Conservation (phyloP, 2,329 filamentous ascomycete species). For the Aspergillus sp. region DNA sequence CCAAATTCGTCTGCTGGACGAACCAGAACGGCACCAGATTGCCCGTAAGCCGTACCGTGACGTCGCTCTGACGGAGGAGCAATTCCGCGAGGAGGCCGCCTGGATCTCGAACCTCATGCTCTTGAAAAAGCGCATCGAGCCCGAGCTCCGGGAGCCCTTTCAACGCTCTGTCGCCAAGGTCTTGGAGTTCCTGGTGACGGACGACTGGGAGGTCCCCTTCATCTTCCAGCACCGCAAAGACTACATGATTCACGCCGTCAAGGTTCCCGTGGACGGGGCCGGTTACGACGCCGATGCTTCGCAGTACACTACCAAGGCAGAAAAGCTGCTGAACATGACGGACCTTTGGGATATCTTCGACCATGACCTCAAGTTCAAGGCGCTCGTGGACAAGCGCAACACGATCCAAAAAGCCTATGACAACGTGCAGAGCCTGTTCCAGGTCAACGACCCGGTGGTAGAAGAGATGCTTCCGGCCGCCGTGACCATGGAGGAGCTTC, state of each 20-base stretch:
- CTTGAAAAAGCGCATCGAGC: constrained; percentile 75
- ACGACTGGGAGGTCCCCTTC: constrained; percentile 94
- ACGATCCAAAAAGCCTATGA: constrained; percentile 77
- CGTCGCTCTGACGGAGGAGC: constrained; percentile 74
- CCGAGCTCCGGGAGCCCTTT: constrained; percentile 77
- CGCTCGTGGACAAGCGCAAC: constrained; percentile 87
- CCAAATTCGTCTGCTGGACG: constrained; percentile 79
- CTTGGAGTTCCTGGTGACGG: constrained; percentile 89
- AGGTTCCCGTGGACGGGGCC: constrained; percentile 61
- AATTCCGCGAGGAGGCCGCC: constrained; percentile 82
- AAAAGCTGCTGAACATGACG: constrained; percentile 87
- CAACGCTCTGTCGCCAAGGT: constrained; percentile 87
- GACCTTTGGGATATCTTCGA: constrained; percentile 96
- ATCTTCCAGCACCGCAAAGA: constrained; percentile 98
- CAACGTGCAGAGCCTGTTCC: constrained; percentile 66
- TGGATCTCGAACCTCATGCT: constrained; percentile 93
- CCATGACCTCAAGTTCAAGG: constrained; percentile 90
- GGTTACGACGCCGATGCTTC: constrained; percentile 68
- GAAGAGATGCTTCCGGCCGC: constrained; percentile 79
- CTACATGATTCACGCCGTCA: constrained; percentile 88
- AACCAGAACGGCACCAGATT: constrained; percentile 92
- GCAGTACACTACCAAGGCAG: constrained; percentile 71
- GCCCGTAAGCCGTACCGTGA: constrained; percentile 86
- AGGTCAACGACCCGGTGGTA: constrained; percentile 70
- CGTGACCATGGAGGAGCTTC: constrained; percentile 87